Conservation (phyloP, 2,329 filamentous ascomycete genomes). For the Aspergillus ochraceus region DNA sequence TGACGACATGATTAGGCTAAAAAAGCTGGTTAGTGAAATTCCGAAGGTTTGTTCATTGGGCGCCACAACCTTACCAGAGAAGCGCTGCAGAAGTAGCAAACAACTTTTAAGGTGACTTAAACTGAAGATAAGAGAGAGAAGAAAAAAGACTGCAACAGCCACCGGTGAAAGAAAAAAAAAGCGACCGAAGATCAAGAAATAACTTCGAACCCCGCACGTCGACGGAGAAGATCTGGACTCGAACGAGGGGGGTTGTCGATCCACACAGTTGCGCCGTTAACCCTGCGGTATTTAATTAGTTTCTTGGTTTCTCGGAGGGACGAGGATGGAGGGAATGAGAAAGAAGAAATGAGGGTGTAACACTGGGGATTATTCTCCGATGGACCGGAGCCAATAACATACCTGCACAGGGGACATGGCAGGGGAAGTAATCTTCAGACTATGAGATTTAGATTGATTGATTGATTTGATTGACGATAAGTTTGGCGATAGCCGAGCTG, state of each 20-base stretch:
- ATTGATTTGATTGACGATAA: not conserved
- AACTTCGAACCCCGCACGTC: not conserved
- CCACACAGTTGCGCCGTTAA: not conserved
- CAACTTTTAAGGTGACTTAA: not conserved
- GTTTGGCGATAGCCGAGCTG: not conserved
- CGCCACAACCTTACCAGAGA: not conserved
- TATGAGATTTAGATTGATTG: not conserved
- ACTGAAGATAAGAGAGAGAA: not conserved
- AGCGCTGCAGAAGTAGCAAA: not conserved
- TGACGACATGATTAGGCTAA: conserved; percentile 6
- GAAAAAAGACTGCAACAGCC: too few relatives aligned
- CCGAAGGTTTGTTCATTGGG: not conserved
- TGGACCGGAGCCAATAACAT: too few relatives aligned
- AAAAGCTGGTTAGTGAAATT: not conserved
- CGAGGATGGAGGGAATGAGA: too few relatives aligned
- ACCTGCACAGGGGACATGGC: too few relatives aligned
- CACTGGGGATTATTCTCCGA: too few relatives aligned
- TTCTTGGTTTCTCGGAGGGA: too few relatives aligned
- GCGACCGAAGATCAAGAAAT: not conserved
- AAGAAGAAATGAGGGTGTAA: too few relatives aligned
- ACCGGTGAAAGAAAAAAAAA: not conserved
- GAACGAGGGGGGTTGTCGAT: not conserved
- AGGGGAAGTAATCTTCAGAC: not conserved
- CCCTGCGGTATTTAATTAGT: not conserved
- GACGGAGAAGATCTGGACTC: not conserved